These are phyloP conservation scores for Oryza nivara DNA, from an alignment of 176 grass and related monocot species.

Conservation along the genomic window DNA sequence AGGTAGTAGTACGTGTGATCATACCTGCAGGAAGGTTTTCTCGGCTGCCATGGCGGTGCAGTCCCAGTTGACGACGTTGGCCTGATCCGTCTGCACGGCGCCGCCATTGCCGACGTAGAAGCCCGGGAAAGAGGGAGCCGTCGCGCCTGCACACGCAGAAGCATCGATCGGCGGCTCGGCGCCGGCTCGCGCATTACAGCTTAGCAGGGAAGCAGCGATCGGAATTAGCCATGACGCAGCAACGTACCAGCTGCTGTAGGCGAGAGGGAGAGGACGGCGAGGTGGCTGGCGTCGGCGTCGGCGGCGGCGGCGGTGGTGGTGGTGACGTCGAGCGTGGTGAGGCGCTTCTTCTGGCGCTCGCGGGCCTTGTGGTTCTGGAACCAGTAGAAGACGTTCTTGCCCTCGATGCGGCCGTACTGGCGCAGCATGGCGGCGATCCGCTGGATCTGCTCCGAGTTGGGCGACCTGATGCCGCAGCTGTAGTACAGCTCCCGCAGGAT, in stretches of 20 bases:
- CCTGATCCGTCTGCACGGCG: constrained; percentile 13
- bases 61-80: constrained; percentile 7
- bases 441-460: constrained; percentile 93
- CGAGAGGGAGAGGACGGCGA: constrained; percentile 39
- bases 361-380: constrained; percentile 99
- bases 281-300: background rate
- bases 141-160: constrained; percentile 18
- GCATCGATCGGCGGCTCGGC: background rate
- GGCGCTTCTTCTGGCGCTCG: constrained; percentile 87
- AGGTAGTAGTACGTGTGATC: background rate
- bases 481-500: constrained; percentile 92
- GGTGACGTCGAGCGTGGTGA: constrained; percentile 52
- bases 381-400: constrained; percentile 99
- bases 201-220: background rate
- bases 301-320: background rate
- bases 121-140: constrained; percentile 12
- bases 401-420: constrained; percentile 89
- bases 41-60: constrained; percentile 43
- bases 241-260: constrained; percentile 21
- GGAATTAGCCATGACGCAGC: background rate
- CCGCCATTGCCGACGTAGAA: constrained; percentile 36
- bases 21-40: constrained; percentile 54
- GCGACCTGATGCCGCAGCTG: constrained; percentile 82
- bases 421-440: constrained; percentile 78
- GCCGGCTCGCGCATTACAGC: background rate